Conservation (phyloP, 2,329 filamentous ascomycete genomes). For the Pestalotiopsis sp. region DNA sequence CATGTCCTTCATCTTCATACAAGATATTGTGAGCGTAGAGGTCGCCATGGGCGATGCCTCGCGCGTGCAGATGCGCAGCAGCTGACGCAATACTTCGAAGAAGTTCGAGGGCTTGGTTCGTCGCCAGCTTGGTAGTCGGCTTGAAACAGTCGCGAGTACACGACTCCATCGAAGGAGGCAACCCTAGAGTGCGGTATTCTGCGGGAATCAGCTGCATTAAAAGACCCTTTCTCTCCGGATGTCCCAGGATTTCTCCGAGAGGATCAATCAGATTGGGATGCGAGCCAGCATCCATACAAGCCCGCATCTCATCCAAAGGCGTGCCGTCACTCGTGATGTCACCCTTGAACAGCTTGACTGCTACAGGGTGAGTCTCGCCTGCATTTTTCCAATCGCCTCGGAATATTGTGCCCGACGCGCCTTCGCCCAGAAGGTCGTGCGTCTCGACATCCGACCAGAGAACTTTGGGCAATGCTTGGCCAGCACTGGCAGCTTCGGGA, state of each 20-base stretch:
- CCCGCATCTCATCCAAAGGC: slow-evolving; percentile 51
- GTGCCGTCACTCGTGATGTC: slow-evolving; percentile 48
- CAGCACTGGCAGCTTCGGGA: slow-evolving; percentile 28
- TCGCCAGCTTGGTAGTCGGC: slow-evolving; percentile 30
- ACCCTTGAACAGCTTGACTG: slow-evolving; percentile 53
- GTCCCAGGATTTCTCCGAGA: slow-evolving; percentile 44
- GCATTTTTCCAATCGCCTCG: slow-evolving; percentile 38
- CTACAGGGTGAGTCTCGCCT: slow-evolving; percentile 38
- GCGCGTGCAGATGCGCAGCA: slow-evolving; percentile 44
- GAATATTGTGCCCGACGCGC: slow-evolving; percentile 49
- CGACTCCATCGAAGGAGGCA: slow-evolving; percentile 45
- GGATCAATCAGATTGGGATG: slow-evolving; percentile 49
- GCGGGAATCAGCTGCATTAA: slow-evolving; percentile 50
- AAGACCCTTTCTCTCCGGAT: slow-evolving; percentile 44
- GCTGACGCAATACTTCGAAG: slow-evolving; percentile 44
- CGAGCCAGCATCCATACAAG: slow-evolving; percentile 46
- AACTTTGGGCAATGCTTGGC: slow-evolving; percentile 37
- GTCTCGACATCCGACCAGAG: slow-evolving; percentile 44
- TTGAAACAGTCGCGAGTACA: slow-evolving; percentile 48
- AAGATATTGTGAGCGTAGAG: slow-evolving; percentile 52
- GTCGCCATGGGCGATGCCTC: slow-evolving; percentile 48
- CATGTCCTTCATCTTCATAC: slow-evolving; percentile 41
- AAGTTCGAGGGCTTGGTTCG: slow-evolving; percentile 36
- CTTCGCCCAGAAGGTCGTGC: slow-evolving; percentile 43
- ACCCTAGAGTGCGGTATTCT: slow-evolving; percentile 43